A percentile compares a stretch with the other conserved stretches of the same genome.
Conservation (phyloP, 345 rosid species). For the Nephelium lappaceum region DNA sequence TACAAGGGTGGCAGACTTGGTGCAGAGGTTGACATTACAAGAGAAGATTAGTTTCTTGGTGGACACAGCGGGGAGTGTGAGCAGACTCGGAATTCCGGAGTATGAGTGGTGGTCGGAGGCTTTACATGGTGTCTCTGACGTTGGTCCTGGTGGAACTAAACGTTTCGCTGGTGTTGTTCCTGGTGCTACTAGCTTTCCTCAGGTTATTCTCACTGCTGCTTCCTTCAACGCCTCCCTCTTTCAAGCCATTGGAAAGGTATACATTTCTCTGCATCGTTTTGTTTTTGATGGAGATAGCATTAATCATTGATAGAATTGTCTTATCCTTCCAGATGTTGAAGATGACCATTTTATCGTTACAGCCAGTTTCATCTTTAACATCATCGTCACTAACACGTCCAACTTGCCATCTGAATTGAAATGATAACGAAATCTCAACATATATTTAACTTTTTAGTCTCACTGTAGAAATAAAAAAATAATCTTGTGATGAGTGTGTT, state of each 20-base stretch:
- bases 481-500: too few species aligned
- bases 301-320: too few species aligned
- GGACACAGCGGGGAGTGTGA: slow-evolving; percentile 56
- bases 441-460: too few species aligned
- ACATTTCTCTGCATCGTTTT: too few species aligned
- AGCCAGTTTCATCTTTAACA: background rate
- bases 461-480: too few species aligned
- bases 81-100: slow-evolving; percentile 75
- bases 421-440: background rate
- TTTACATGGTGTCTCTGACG: slow-evolving; percentile 87
- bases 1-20: slow-evolving; percentile 74
- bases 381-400: background rate
- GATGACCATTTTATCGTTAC: background rate
- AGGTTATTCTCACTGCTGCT: slow-evolving; percentile 89
- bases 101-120: slow-evolving; percentile 99
- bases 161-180: slow-evolving; percentile 63
- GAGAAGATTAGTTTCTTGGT: slow-evolving; percentile 74
- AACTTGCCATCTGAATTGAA: background rate
- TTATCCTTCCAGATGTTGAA: too few species aligned
- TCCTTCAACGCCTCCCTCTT: slow-evolving; percentile 84
- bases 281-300: too few species aligned
- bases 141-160: slow-evolving; percentile 63
- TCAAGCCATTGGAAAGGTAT: slow-evolving; percentile 89
- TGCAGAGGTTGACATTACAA: slow-evolving; percentile 67
- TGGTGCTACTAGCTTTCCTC: slow-evolving; percentile 95